phyloP scores from a whole-genome alignment of 192 early-diverging fungal genomes.

The Entomortierella parvispora region DNA sequence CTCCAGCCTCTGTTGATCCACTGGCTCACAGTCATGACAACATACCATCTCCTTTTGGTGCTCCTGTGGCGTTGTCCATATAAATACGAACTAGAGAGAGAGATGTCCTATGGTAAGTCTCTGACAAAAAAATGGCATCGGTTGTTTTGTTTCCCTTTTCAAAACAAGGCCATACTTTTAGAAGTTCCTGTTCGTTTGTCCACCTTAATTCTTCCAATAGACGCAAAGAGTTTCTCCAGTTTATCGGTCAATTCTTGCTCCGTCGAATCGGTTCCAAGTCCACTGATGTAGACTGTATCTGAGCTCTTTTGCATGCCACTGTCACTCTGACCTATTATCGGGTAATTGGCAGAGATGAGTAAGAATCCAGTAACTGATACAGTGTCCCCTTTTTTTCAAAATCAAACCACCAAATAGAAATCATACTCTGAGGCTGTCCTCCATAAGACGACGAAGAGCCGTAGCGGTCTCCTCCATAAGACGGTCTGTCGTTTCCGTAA shows the following conservation, averaged over 20 bases:
- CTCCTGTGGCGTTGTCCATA: conserved; percentile 66
- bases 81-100: conserved; percentile 74
- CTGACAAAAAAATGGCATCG: too few species aligned
- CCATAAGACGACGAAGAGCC: conserved; percentile 22
- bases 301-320: conserved; percentile 55
- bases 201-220: conserved; percentile 77
- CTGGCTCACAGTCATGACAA: background rate
- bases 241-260: conserved; percentile 58
- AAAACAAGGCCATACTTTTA: conserved; percentile 60
- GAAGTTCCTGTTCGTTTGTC: conserved; percentile 70
- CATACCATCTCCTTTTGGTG: conserved; percentile 78
- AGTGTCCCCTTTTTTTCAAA: too few species aligned
- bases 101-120: too few species aligned
- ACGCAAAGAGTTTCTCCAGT: conserved; percentile 70
- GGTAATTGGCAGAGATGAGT: background rate
- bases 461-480: conserved; percentile 38
- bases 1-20: too few species aligned
- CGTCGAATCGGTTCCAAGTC: conserved; percentile 67
- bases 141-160: too few species aligned
- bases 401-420: too few species aligned
- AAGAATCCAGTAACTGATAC: too few species aligned
- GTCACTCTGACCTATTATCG: conserved; percentile 32
- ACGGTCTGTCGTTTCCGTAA: background rate
- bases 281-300: conserved; percentile 80
- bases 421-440: conserved; percentile 10